Evolutionary conservation across 805 yeast species (phyloP).

Genomic region (Barnettozyma botsteinii): DNA sequence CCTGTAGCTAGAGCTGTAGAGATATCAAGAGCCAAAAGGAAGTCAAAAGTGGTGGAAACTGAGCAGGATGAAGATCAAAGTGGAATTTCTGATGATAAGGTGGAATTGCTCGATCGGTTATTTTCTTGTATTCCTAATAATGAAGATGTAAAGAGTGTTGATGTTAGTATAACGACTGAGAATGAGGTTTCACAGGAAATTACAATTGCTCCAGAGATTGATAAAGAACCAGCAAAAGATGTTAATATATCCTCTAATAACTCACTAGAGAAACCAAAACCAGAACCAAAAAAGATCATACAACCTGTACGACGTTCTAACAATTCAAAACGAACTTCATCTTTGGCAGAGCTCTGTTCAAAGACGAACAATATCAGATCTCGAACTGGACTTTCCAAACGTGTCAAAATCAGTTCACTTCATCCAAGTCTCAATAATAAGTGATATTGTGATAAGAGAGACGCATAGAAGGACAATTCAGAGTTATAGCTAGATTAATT

Average conservation of each 20-base stretch:
- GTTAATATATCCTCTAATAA: too few relatives aligned
- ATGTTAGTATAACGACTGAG: too few relatives aligned
- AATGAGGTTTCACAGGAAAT: too few relatives aligned
- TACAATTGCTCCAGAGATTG: too few relatives aligned
- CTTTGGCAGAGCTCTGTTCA: constrained; percentile 4
- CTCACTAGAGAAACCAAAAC: background rate
- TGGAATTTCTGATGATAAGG: background rate
- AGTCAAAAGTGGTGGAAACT: background rate
- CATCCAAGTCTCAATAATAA: constrained; percentile 9
- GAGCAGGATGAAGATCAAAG: constrained; percentile 1
- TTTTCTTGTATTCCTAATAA: too few relatives aligned
- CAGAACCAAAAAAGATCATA: too few relatives aligned
- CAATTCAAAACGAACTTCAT: background rate
- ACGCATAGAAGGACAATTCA: too few relatives aligned
- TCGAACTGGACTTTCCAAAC: constrained; percentile 24
- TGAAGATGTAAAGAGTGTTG: too few relatives aligned
- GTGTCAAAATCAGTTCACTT: constrained; percentile 17
- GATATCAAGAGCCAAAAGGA: background rate
- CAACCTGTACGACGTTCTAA: too few relatives aligned
- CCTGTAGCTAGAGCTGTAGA: background rate
- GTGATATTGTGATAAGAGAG: background rate
- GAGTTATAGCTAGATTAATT: too few relatives aligned
- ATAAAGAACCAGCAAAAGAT: too few relatives aligned
- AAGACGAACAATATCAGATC: constrained; percentile 12
- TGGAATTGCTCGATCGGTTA: too few relatives aligned